Percentiles rank a stretch among this genome's conserved stretches.
Conservation (phyloP, 495 filamentous ascomycete genomes). For the Filosporella fistucella region DNA sequence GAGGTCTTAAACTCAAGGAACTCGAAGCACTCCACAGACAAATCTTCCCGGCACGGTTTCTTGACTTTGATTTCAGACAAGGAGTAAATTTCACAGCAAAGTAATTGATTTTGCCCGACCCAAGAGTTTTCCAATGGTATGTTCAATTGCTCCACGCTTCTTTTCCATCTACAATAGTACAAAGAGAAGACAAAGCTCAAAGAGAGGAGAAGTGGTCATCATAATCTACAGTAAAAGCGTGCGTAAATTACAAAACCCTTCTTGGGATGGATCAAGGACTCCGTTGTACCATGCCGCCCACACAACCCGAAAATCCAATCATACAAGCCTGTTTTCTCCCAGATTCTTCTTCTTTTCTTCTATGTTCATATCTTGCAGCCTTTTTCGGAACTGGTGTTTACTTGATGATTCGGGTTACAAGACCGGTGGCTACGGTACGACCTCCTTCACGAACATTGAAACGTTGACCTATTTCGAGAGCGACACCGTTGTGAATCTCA, state of each 20-base stretch:
- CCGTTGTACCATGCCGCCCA: slow-evolving; percentile 23
- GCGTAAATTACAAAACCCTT: slow-evolving; percentile 21
- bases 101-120: too few relatives aligned
- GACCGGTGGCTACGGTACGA: slow-evolving; percentile 85
- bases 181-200: slow-evolving; percentile 24
- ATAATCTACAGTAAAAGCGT: slow-evolving; percentile 23
- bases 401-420: slow-evolving; percentile 80
- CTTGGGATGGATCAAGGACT: slow-evolving; percentile 14
- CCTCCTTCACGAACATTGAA: slow-evolving; percentile 98
- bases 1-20: too few relatives aligned
- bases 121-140: too few relatives aligned
- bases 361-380: background rate
- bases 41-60: too few relatives aligned
- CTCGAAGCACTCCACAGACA: too few relatives aligned
- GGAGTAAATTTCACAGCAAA: too few relatives aligned
- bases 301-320: slow-evolving; percentile 15
- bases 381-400: too few relatives aligned
- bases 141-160: too few relatives aligned
- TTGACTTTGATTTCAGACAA: too few relatives aligned
- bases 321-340: slow-evolving; percentile 14
- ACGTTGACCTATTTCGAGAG: slow-evolving; percentile 82
- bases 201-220: slow-evolving; percentile 18
- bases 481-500: slow-evolving; percentile 73
- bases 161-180: too few relatives aligned
- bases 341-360: slow-evolving; percentile 1